Percentiles rank a stretch among this genome's conserved stretches.
Evolutionary conservation across 192 early-diverging fungal species (phyloP).

Genomic region (Coemansia umbellata): DNA sequence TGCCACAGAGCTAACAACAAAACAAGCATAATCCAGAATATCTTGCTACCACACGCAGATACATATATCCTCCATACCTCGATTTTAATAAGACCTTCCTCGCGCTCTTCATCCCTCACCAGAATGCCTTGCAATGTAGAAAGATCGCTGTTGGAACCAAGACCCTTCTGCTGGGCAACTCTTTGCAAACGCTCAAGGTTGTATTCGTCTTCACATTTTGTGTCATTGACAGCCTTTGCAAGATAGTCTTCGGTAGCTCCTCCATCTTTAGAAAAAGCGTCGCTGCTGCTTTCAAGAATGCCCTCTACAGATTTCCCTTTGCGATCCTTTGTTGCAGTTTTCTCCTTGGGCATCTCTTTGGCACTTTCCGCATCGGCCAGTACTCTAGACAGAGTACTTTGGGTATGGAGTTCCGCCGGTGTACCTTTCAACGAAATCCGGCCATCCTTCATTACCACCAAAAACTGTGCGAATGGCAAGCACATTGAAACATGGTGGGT

Average conservation of each 20-base stretch:
- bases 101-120: slow-evolving; percentile 76
- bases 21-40: slow-evolving; percentile 58
- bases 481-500: no score
- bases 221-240: slow-evolving; percentile 1
- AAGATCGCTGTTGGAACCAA: slow-evolving; percentile 22
- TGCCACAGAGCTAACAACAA: slow-evolving; percentile 37
- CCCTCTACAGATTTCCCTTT: no score
- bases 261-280: no score
- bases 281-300: no score
- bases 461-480: no score
- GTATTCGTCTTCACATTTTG: slow-evolving; percentile 20
- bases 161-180: slow-evolving; percentile 29
- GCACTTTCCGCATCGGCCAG: no score
- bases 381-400: no score
- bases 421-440: no score
- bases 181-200: slow-evolving; percentile 10
- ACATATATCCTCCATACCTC: slow-evolving; percentile 74
- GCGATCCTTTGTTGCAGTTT: no score
- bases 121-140: slow-evolving; percentile 54
- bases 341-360: slow-evolving; percentile 31
- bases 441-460: no score
- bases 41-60: slow-evolving; percentile 54
- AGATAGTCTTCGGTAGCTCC: background rate
- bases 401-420: no score
- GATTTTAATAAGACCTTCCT: slow-evolving; percentile 63